Base-by-base conservation (phyloP, 2,329 filamentous ascomycete genomes). In the Alternaria gaisen region DNA sequence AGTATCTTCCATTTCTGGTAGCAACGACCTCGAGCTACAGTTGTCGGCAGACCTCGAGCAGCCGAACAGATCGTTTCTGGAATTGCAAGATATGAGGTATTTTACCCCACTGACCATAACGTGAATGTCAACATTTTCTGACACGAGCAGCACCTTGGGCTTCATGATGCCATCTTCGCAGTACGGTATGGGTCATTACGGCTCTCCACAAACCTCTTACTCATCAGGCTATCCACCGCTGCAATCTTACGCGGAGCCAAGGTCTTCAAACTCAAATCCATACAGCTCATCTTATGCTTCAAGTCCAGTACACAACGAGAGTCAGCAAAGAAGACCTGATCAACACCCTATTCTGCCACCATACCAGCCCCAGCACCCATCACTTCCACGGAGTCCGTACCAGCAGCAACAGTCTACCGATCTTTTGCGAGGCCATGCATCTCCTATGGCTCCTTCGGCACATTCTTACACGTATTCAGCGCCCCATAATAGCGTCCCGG, bases 121-220 rank as follows among this genome's bases (percentile, higher is more conserved):
- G 24, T 26, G 24, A 26, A 20, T 38, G 16, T 5, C n/a, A 20
- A 20, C 53, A 22, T n/a, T 18, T 22, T 55, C 71, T 74, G 22
- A 75, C 60, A 41, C 43, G 18, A 38, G 10, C 56, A 80, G 78
- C 75, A 76, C 75, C 60, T 69, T 79, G 67, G 77, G 73, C 54
- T 79, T 73, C 62, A 77, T 79, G 72, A 78, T 79, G 77, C 68
- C 77, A 63, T 73, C 78, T 67, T 71, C 76, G 60, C 79, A 78
- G 59, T 79, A 79, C 68, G 72, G 72, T 62, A 71, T 77, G 67
- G 72, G 74, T 59, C 71, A 79, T 40, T 79, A 77, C 59, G 72
- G 72, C 41, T 74, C 74, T 44, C 61, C 73, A 41, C 68, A 71
- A 42, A 61, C 70, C 20, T 68, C 76, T 12, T 74, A 77, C 52